Base-by-base conservation (phyloP, 2,329 filamentous ascomycete genomes). In the Ophiocordyceps robertsii region DNA sequence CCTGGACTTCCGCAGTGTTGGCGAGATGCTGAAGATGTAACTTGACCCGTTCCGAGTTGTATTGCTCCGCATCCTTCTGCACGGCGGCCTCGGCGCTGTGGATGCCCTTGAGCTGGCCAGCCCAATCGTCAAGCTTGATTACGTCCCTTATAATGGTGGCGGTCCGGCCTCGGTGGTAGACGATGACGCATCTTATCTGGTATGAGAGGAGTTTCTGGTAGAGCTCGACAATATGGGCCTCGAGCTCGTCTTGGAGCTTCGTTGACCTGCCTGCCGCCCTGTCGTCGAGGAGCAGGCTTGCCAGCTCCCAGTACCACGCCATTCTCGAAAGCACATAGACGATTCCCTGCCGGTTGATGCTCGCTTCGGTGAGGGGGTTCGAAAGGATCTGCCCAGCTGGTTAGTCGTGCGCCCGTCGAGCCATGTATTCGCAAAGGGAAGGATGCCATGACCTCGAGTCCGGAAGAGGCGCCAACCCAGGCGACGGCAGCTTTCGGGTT, bases 181-280 rank as follows among this genome's bases (percentile, higher is more conserved):
- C 56, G 41, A 52, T 61, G 37, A 64, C 50, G 43, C 61, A 67
- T 49, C 61, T 64, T 43, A 67, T 65, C 47, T 62, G 55, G 47
- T 64, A 67, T 3, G 48, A 31, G n/a, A 68, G 56, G 27, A 68
- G 53, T 41, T 50, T 53, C 43, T 58, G 51, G 46, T 67, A 68
- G 21, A 68, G 58, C 27, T 55, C 35, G 27, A 58, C 41, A n/a
- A 67, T 50, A 7, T 39, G 41, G 8, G 49, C 43, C 37, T 60
- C 44, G 17, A 57, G 41, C 35, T 56, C 33, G 31, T 3, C 14
- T 40, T 44, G 45, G 16, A 65, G 47, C 17, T 52, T 48, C 49
- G 54, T 61, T 46, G 66, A 65, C 61, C 57, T 66, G 2, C 62
- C 49, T 6, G 14, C 35, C 35, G 3, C 17, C 4, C 17, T 37